Evolutionary conservation across 768 basidiomycete genomes (phyloP).

Genomic region (Tricholoma flavovirens): DNA sequence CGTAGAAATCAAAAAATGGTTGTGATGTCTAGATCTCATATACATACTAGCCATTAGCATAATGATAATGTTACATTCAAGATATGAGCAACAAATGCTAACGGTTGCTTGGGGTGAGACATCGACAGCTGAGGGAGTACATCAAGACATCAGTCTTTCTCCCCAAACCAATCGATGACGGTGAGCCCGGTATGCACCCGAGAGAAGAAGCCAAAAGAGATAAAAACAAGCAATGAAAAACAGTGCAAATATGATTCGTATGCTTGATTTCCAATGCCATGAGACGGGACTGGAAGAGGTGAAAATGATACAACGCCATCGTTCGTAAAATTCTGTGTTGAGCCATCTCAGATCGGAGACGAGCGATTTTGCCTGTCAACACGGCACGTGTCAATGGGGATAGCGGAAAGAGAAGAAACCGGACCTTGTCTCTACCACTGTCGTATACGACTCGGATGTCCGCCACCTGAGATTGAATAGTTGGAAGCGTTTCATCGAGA

Average conservation of each 20-base stretch:
- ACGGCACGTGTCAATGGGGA: not conserved
- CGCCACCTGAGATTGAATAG: slow-evolving; percentile 52
- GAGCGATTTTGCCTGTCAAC: slow-evolving; percentile 53
- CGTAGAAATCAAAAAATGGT: too few species aligned
- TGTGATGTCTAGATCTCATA: too few species aligned
- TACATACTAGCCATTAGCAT: too few species aligned
- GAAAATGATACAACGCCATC: slow-evolving; percentile 71
- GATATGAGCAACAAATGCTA: not conserved
- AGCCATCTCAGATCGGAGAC: slow-evolving; percentile 67
- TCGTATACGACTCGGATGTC: slow-evolving; percentile 65
- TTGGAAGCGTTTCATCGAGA: slow-evolving; percentile 55
- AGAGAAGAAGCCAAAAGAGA: slow-evolving; percentile 54
- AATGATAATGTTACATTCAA: not conserved
- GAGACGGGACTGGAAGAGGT: slow-evolving; percentile 69
- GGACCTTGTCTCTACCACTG: slow-evolving; percentile 62
- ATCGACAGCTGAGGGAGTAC: not conserved
- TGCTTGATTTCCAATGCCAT: slow-evolving; percentile 58
- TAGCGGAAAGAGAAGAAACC: slow-evolving; percentile 7
- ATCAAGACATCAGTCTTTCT: slow-evolving; percentile 65
- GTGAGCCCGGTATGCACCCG: slow-evolving; percentile 69
- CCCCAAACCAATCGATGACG: slow-evolving; percentile 76
- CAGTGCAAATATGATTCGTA: slow-evolving; percentile 55
- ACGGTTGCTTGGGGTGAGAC: not conserved
- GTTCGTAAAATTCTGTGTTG: slow-evolving; percentile 72
- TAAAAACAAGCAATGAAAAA: slow-evolving; percentile 54